Conservation (phyloP, 805 yeast genomes). For the Saccharomyces cerevisiae region DNA sequence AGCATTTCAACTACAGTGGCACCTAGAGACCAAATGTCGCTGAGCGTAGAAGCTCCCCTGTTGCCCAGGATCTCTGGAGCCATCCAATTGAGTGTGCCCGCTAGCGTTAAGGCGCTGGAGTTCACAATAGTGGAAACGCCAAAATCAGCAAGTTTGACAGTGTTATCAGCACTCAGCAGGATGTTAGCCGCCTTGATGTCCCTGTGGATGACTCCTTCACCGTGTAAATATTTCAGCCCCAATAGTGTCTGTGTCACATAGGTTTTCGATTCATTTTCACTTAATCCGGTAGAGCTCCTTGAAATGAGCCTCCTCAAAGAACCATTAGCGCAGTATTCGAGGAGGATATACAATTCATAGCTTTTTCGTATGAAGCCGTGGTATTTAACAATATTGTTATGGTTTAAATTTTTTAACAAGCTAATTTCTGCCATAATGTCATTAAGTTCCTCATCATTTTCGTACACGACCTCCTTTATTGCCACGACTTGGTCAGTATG, state of each 20-base stretch:
- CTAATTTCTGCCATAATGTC: slow-evolving; percentile 56
- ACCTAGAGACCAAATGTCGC: slow-evolving; percentile 91
- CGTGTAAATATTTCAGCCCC: slow-evolving; percentile 64
- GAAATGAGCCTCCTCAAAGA: slow-evolving; percentile 42
- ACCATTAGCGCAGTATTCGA: slow-evolving; percentile 64
- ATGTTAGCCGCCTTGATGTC: slow-evolving; percentile 94
- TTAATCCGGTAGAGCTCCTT: slow-evolving; percentile 33
- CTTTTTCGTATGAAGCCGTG: slow-evolving; percentile 77
- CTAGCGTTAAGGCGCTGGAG: slow-evolving; percentile 47
- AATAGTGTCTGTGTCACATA: slow-evolving; percentile 63
- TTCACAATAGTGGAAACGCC: slow-evolving; percentile 85
- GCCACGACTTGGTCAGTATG: slow-evolving; percentile 66
- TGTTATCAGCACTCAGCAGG: slow-evolving; percentile 57
- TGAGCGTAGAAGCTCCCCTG: slow-evolving; percentile 78
- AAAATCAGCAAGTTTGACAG: slow-evolving; percentile 86
- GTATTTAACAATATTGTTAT: slow-evolving; percentile 85
- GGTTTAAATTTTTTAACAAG: slow-evolving; percentile 68
- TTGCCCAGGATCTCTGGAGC: slow-evolving; percentile 90
- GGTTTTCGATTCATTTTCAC: slow-evolving; percentile 52
- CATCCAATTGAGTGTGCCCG: slow-evolving; percentile 98
- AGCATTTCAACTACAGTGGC: slow-evolving; percentile 87
- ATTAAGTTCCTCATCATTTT: slow-evolving; percentile 64
- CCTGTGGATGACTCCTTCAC: slow-evolving; percentile 78
- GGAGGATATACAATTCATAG: slow-evolving; percentile 63
- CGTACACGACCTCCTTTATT: slow-evolving; percentile 66